Percentiles rank a stretch among this genome's conserved stretches.
phyloP scores from a whole-genome alignment of 805 yeast species.

The Candida namnaoensis region DNA sequence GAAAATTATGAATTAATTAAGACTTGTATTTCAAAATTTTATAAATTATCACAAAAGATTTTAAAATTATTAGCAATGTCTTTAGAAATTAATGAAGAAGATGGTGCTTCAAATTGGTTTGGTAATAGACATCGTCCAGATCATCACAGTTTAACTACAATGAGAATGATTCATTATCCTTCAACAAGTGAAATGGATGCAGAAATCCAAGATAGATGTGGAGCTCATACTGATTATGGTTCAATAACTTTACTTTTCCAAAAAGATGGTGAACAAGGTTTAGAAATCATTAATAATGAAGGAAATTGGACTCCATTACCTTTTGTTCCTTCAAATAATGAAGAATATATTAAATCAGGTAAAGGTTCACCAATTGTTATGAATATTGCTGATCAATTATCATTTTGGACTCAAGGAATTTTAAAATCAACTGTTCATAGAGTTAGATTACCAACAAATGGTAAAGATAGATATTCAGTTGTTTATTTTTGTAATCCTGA shows the following conservation, averaged over 20 bases:
- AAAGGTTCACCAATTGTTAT: constrained; percentile 62
- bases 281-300: constrained; percentile 25
- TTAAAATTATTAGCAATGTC: constrained; percentile 50
- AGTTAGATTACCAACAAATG: constrained; percentile 34
- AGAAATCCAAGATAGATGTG: constrained; percentile 48
- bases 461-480: constrained; percentile 63
- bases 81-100: constrained; percentile 40
- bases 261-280: constrained; percentile 56
- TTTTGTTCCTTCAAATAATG: constrained; percentile 34
- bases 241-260: constrained; percentile 63
- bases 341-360: constrained; percentile 10
- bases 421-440: constrained; percentile 66
- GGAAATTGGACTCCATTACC: constrained; percentile 58
- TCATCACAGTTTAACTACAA: constrained; percentile 49
- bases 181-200: constrained; percentile 7
- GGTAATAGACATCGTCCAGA: constrained; percentile 41
- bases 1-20: constrained; percentile 28
- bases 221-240: constrained; percentile 81
- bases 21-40: constrained; percentile 31
- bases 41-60: constrained; percentile 35
- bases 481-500: constrained; percentile 71
- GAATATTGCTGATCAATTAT: constrained; percentile 64
- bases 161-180: constrained; percentile 64
- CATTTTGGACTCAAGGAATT: constrained; percentile 76
- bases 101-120: constrained; percentile 38